phyloP scores from a whole-genome alignment of 1,284 basidiomycete species.

The Neonothopanus nambi region DNA sequence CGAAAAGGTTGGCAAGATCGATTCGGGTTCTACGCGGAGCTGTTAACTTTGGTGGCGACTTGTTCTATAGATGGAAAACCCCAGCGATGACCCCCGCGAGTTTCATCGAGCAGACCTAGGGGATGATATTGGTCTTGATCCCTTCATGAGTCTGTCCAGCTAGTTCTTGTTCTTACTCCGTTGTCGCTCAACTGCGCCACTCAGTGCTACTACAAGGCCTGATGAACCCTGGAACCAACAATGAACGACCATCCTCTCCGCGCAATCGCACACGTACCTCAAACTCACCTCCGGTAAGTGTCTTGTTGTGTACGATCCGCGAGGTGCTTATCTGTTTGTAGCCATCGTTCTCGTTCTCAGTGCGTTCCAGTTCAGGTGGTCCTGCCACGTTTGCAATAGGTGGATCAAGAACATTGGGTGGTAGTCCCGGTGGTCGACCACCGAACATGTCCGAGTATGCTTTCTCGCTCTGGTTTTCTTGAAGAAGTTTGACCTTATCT shows the following conservation, averaged over 20 bases:
- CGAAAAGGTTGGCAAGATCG: conserved; percentile 56
- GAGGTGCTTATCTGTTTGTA: too few relatives aligned
- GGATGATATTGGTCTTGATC: conserved; percentile 41
- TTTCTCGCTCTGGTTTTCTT: conserved; percentile 1
- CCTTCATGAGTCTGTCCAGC: conserved; percentile 43
- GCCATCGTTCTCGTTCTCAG: conserved; percentile 29
- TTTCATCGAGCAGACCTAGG: conserved; percentile 43
- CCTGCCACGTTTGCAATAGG: conserved; percentile 29
- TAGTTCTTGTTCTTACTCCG: conserved; percentile 15
- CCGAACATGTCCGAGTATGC: conserved; percentile 55
- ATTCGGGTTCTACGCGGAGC: conserved; percentile 3
- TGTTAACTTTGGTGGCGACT: conserved; percentile 4
- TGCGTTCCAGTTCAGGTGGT: conserved; percentile 40
- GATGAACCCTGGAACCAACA: conserved; percentile 7
- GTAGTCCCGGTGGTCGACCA: conserved; percentile 17
- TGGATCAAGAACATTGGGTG: conserved; percentile 21
- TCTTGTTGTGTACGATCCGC: too few relatives aligned
- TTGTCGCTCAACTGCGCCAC: neutral
- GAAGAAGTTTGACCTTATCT: conserved; percentile 14
- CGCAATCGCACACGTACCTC: neutral
- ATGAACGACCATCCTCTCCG: conserved; percentile 8
- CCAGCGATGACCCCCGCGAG: conserved; percentile 68
- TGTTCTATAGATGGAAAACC: conserved; percentile 62
- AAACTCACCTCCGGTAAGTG: too few relatives aligned
- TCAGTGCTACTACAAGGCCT: conserved; percentile 16